phyloP scores from a whole-genome alignment of 148 eudicot species.

The Amaranthus hypochondriacus region DNA sequence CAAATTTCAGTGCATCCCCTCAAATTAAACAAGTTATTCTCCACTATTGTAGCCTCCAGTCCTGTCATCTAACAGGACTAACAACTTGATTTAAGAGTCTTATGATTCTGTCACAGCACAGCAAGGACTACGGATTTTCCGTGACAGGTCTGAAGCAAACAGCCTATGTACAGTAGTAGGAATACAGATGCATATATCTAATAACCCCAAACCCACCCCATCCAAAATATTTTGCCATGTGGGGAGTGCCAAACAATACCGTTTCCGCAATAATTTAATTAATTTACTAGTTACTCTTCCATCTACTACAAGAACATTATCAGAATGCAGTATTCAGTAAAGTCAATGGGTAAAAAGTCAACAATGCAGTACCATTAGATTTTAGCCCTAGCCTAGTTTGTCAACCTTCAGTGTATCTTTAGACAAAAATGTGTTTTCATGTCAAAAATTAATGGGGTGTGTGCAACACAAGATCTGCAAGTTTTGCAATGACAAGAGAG shows the following conservation, averaged over 20 bases:
- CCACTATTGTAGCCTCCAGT: background rate
- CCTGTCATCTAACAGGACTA: background rate
- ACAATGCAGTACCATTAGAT: background rate
- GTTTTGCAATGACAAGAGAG: background rate
- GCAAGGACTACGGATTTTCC: background rate
- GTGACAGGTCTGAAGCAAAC: background rate
- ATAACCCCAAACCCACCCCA: background rate
- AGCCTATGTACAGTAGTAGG: background rate
- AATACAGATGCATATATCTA: background rate
- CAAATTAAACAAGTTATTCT: background rate
- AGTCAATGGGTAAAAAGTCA: background rate
- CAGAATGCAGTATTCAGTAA: background rate
- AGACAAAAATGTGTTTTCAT: background rate
- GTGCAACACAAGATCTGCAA: background rate
- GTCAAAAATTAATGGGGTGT: background rate
- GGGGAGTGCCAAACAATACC: background rate
- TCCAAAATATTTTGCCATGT: background rate
- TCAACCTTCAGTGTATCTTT: background rate
- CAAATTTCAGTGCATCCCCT: too few species aligned
- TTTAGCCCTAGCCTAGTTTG: background rate
- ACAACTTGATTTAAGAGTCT: background rate
- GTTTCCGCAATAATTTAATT: background rate
- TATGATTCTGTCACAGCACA: background rate
- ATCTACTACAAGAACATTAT: background rate
- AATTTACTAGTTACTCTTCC: background rate